Conservation (phyloP, 2,329 filamentous ascomycete species). For the Trichophaea hybrida region DNA sequence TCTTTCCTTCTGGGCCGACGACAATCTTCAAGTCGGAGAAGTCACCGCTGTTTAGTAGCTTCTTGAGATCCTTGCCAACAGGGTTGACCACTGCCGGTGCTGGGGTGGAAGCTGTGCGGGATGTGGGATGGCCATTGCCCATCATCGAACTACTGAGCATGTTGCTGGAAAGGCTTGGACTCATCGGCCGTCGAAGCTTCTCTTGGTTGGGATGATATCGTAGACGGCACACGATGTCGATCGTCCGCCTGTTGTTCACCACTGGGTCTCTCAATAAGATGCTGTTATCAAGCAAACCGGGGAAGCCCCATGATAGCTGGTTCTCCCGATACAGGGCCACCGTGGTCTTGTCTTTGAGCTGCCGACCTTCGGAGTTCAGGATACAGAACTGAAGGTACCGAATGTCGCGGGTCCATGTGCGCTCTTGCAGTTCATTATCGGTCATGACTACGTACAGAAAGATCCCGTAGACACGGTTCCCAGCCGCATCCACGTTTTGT, state of each 20-base stretch:
- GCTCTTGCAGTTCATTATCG: constrained; percentile 24
- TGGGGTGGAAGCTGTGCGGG: constrained; percentile 18
- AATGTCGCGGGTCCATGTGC: constrained; percentile 24
- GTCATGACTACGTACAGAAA: constrained; percentile 25
- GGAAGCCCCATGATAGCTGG: constrained; percentile 24
- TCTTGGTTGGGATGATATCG: constrained; percentile 22
- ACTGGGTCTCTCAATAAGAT: constrained; percentile 23
- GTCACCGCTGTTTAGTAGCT: constrained; percentile 19
- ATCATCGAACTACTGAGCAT: constrained; percentile 19
- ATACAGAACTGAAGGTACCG: constrained; percentile 24
- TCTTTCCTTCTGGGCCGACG: constrained; percentile 20
- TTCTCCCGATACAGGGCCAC: constrained; percentile 23
- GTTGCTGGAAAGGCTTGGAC: constrained; percentile 17
- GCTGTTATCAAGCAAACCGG: constrained; percentile 23
- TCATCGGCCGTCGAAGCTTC: constrained; percentile 23
- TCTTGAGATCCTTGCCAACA: constrained; percentile 22
- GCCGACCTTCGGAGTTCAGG: constrained; percentile 23
- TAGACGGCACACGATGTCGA: constrained; percentile 24
- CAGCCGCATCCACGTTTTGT: constrained; percentile 23
- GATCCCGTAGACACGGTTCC: constrained; percentile 24
- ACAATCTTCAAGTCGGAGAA: constrained; percentile 23
- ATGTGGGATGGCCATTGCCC: constrained; percentile 18
- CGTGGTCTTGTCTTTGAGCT: constrained; percentile 23
- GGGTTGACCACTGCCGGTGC: constrained; percentile 21
- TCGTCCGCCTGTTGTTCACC: constrained; percentile 20